phyloP scores from a whole-genome alignment of 2,329 filamentous ascomycete genomes.

The Trichoderma brevicompactum region DNA sequence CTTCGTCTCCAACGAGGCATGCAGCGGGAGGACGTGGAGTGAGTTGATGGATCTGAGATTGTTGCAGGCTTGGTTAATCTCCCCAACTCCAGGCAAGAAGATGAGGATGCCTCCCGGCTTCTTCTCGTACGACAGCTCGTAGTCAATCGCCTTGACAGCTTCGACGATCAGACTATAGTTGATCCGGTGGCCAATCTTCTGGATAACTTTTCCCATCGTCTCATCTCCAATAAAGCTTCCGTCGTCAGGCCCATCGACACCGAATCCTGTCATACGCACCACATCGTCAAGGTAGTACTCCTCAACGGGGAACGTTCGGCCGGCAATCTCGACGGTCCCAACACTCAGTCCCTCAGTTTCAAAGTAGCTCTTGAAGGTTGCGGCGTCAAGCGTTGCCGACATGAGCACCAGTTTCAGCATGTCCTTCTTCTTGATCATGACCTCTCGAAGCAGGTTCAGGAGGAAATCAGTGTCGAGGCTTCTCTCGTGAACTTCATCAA shows the following conservation, averaged over 20 bases:
- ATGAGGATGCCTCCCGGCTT: conserved; percentile 85
- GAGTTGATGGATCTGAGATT: conserved; percentile 64
- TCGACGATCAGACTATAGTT: conserved; percentile 87
- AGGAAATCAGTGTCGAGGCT: conserved; percentile 95
- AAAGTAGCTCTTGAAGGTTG: conserved; percentile 85
- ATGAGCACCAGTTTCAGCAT: conserved; percentile 90
- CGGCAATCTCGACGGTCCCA: conserved; percentile 82
- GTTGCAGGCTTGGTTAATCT: conserved; percentile 82
- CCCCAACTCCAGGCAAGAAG: conserved; percentile 88
- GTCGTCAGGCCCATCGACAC: conserved; percentile 53
- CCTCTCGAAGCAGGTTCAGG: conserved; percentile 82
- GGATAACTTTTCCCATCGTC: conserved; percentile 70
- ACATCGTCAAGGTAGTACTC: conserved; percentile 92
- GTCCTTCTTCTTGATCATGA: conserved; percentile 73
- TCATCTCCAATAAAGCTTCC: conserved; percentile 51
- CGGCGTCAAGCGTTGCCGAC: conserved; percentile 92
- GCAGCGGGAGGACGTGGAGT: conserved; percentile 81
- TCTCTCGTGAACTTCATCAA: conserved; percentile 95
- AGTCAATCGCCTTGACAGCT: conserved; percentile 80
- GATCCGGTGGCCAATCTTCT: conserved; percentile 77
- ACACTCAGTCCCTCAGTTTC: conserved; percentile 68
- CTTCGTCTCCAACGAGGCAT: conserved; percentile 85
- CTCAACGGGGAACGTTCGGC: conserved; percentile 85
- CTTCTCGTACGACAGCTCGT: conserved; percentile 67
- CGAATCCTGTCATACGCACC: conserved; percentile 76